Conservation (phyloP, 2,329 filamentous ascomycete genomes). For the Geoglossum cookeanum region DNA sequence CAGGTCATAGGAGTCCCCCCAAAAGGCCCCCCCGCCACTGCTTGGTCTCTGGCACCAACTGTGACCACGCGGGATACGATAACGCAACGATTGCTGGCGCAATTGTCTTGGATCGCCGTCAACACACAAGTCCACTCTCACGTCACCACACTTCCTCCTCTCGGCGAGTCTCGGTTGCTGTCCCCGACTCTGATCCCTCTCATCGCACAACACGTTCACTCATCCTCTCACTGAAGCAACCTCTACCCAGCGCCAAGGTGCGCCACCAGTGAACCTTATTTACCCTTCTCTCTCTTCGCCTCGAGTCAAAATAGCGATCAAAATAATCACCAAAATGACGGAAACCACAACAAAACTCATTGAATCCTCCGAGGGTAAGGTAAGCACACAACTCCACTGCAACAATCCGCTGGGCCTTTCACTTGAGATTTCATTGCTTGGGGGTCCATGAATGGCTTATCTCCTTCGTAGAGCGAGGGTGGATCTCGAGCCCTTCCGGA, state of each 20-base stretch:
- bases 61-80: not conserved
- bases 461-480: constrained; percentile 24
- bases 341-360: not conserved
- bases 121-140: not conserved
- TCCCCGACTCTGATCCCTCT: not conserved
- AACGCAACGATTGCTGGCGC: not conserved
- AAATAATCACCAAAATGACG: not conserved
- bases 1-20: too few species aligned
- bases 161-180: not conserved
- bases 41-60: not conserved
- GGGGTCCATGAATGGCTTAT: too few species aligned
- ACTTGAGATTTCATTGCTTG: too few species aligned
- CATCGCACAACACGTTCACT: constrained; percentile 1
- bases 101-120: not conserved
- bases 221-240: not conserved
- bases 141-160: not conserved
- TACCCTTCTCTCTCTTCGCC: not conserved
- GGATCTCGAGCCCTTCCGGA: constrained; percentile 34
- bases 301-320: not conserved
- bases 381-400: not conserved
- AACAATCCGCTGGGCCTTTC: not conserved
- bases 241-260: not conserved
- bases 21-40: not conserved
- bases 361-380: not conserved
- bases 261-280: not conserved